Evolutionary conservation across 257 asterid genomes (phyloP).

Genomic region (Solanum dulcamara): DNA sequence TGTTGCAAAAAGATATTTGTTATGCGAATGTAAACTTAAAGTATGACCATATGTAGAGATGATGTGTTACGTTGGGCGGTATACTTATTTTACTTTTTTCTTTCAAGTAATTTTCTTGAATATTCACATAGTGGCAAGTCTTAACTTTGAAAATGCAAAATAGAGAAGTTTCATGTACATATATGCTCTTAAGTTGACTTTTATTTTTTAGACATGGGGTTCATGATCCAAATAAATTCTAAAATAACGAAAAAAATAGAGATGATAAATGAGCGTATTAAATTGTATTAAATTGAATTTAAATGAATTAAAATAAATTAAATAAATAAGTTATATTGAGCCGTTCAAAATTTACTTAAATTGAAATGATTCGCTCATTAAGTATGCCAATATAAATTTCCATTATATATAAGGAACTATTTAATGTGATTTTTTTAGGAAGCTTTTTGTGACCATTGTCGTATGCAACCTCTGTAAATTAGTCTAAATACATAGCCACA

Average conservation of each 20-base stretch:
- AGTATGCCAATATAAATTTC: neutral
- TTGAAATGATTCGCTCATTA: neutral
- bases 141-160: neutral
- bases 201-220: neutral
- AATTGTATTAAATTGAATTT: neutral
- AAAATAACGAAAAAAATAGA: neutral
- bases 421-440: neutral
- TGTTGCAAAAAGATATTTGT: neutral
- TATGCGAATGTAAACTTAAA: neutral
- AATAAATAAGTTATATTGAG: neutral
- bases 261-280: neutral
- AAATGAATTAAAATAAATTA: no score
- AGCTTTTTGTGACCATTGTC: neutral
- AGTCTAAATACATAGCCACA: neutral
- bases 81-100: no score
- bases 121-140: neutral
- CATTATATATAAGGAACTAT: neutral
- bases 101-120: no score
- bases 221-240: neutral
- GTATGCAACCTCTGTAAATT: neutral
- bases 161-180: neutral
- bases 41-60: neutral
- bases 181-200: neutral
- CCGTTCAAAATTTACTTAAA: accelerated
- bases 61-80: neutral